Conservation (phyloP, 2,329 filamentous ascomycete species). For the Hymenoscyphus repandus region DNA sequence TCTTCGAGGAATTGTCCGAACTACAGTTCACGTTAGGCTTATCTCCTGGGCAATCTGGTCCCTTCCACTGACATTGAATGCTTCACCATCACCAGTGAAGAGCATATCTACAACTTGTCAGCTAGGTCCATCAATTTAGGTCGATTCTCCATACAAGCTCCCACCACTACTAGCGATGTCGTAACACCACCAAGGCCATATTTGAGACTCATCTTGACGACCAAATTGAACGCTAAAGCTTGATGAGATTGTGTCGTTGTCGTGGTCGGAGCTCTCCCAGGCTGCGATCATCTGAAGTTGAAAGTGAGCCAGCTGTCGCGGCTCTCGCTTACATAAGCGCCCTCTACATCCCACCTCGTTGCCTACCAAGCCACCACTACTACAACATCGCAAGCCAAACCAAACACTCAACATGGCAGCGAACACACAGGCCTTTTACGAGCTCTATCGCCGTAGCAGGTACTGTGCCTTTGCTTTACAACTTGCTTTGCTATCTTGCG, state of each 20-base stretch:
- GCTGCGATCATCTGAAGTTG: slow-evolving; percentile 8
- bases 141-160: slow-evolving; percentile 59
- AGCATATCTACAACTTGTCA: slow-evolving; percentile 74
- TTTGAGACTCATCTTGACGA: slow-evolving; percentile 59
- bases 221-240: slow-evolving; percentile 12
- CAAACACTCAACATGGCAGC: slow-evolving; percentile 39
- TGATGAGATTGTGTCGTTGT: slow-evolving; percentile 7
- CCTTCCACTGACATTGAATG: slow-evolving; percentile 71
- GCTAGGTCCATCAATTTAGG: slow-evolving; percentile 9
- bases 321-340: slow-evolving; percentile 5
- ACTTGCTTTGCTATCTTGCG: slow-evolving; percentile 5
- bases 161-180: slow-evolving; percentile 66
- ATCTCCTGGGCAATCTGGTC: not conserved
- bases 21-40: slow-evolving; percentile 40
- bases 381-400: slow-evolving; percentile 14
- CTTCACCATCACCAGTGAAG: slow-evolving; percentile 92
- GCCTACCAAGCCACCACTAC: slow-evolving; percentile 6
- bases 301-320: slow-evolving; percentile 3
- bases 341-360: slow-evolving; percentile 4
- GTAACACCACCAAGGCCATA: slow-evolving; percentile 67
- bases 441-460: slow-evolving; percentile 98
- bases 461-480: slow-evolving; percentile 45
- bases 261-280: slow-evolving; percentile 11
- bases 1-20: slow-evolving; percentile 91
- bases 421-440: slow-evolving; percentile 65